A percentile compares a stretch with the other conserved stretches of the same genome.
These are phyloP conservation scores for Fusarium sp. DNA, from an alignment of 2,329 filamentous ascomycete genomes.

Conservation along the genomic window DNA sequence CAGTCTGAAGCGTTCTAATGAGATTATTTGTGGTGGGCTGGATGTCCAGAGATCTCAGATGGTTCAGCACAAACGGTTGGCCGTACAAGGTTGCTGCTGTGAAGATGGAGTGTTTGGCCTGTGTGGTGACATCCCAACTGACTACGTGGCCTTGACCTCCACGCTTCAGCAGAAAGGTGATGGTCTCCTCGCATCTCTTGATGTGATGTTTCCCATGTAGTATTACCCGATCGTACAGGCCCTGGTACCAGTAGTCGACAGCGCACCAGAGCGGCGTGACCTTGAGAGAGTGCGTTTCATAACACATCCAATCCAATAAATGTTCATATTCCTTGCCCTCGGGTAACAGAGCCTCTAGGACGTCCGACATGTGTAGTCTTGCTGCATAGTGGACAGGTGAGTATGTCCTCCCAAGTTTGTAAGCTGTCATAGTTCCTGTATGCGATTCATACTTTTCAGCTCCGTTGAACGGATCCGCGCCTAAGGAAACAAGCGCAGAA, in stretches of 20 bases:
- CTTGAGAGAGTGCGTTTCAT: neutral
- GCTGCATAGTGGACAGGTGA: neutral
- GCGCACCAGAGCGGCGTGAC: neutral
- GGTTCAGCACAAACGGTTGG: neutral
- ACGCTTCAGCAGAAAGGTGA: neutral
- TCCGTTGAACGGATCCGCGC: neutral
- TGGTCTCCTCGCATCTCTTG: neutral
- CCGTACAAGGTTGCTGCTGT: neutral
- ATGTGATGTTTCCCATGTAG: neutral
- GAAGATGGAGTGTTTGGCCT: neutral
- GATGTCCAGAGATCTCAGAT: neutral
- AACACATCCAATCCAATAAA: neutral
- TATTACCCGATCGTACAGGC: neutral
- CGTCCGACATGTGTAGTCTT: neutral
- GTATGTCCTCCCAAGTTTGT: neutral
- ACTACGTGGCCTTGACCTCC: neutral
- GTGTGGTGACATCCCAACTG: neutral
- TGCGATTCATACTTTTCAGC: neutral
- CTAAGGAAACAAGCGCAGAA: fast-evolving
- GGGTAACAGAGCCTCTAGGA: neutral
- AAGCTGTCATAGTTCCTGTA: neutral
- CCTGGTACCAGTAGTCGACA: neutral
- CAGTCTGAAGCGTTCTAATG: neutral
- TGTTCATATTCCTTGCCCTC: neutral
- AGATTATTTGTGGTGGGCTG: neutral